Percentiles rank a stretch among this genome's conserved stretches.
These are phyloP conservation scores for Trifolium dubium DNA, from an alignment of 306 rosid species.

Conservation along the genomic window DNA sequence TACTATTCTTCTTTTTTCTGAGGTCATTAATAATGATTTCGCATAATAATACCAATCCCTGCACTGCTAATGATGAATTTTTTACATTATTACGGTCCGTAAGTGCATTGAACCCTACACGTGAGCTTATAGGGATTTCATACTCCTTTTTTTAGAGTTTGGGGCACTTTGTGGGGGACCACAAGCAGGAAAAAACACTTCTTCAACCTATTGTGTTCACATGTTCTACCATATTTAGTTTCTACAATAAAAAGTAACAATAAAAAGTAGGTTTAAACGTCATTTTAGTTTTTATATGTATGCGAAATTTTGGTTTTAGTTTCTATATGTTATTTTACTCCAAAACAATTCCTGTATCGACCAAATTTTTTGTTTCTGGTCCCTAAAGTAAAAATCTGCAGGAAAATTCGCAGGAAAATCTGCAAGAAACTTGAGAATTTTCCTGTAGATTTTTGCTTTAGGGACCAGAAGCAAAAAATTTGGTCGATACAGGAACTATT, in stretches of 20 bases:
- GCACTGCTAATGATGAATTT: constrained; percentile 90
- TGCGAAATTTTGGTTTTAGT: too few species aligned
- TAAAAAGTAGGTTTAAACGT: too few species aligned
- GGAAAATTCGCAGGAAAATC: too few species aligned
- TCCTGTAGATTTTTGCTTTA: too few species aligned
- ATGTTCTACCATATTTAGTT: constrained; percentile 5
- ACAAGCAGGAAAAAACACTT: constrained; percentile 45
- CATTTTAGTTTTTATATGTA: too few species aligned
- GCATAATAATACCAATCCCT: constrained; percentile 90
- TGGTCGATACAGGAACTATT: too few species aligned
- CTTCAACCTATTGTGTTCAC: constrained; percentile 33
- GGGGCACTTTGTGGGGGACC: constrained; percentile 63
- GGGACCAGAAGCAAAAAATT: too few species aligned
- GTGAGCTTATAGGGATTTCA: constrained; percentile 66
- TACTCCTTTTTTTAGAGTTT: constrained; percentile 32
- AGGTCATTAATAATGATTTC: constrained; percentile 91
- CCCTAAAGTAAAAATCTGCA: too few species aligned
- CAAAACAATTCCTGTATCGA: too few species aligned
- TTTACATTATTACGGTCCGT: constrained; percentile 88
- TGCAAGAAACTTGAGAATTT: too few species aligned
- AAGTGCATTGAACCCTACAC: constrained; percentile 94
- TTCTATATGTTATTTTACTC: too few species aligned
- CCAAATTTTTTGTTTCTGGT: too few species aligned
- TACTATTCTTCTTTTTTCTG: constrained; percentile 54
- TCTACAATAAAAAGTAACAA: background rate